phyloP scores from a whole-genome alignment of 306 rosid species.

The Cucumis cinereus region DNA sequence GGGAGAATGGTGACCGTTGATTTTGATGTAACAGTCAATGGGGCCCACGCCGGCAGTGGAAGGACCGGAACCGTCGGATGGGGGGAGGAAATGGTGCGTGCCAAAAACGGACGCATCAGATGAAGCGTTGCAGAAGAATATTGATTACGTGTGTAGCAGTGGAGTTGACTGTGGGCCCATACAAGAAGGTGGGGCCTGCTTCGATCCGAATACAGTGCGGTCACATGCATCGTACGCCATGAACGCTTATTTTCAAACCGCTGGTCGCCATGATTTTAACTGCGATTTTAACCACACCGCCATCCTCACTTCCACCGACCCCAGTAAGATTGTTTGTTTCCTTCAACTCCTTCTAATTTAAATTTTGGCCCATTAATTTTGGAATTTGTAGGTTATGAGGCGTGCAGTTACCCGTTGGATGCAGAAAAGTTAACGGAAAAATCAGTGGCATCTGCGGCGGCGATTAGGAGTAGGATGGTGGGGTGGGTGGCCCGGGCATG shows the following conservation, averaged over 20 bases:
- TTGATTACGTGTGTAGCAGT: slow-evolving; percentile 35
- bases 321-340: slow-evolving; percentile 31
- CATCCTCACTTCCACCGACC: slow-evolving; percentile 36
- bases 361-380: too few species aligned
- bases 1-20: too few species aligned
- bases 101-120: slow-evolving; percentile 17
- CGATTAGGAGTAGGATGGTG: not conserved
- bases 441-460: slow-evolving; percentile 20
- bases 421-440: slow-evolving; percentile 14
- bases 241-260: slow-evolving; percentile 40
- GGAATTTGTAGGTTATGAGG: slow-evolving; percentile 25
- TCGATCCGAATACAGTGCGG: slow-evolving; percentile 28
- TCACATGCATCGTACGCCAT: slow-evolving; percentile 48
- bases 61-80: slow-evolving; percentile 4
- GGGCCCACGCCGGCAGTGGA: not conserved
- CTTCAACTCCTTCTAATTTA: too few species aligned
- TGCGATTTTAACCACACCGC: slow-evolving; percentile 57
- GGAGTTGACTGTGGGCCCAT: slow-evolving; percentile 41
- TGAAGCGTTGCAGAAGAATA: slow-evolving; percentile 30
- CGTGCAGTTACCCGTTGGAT: slow-evolving; percentile 36
- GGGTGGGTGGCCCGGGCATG: not conserved
- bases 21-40: not conserved
- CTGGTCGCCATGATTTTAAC: slow-evolving; percentile 31
- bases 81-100: slow-evolving; percentile 30
- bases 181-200: slow-evolving; percentile 33